Percentiles rank a stretch among this genome's conserved stretches.
These are phyloP conservation scores for Byssoonygena ceratinophila DNA, from an alignment of 2,329 filamentous ascomycete genomes.

Conservation along the genomic window DNA sequence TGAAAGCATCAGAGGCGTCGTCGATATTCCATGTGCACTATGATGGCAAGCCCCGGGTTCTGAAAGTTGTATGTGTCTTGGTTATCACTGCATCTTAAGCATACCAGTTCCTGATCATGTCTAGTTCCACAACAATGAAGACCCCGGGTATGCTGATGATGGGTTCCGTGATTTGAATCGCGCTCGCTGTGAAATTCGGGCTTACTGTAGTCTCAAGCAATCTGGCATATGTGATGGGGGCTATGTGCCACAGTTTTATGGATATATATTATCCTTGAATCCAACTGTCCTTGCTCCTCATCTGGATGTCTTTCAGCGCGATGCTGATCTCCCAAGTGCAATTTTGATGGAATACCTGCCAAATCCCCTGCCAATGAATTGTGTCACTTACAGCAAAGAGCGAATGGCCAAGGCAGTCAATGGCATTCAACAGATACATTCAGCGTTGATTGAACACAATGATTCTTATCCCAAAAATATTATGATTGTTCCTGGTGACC, in stretches of 20 bases:
- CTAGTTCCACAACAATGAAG: conserved; percentile 17
- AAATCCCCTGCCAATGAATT: conserved; percentile 14
- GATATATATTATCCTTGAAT: conserved; percentile 12
- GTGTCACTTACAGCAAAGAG: conserved; percentile 14
- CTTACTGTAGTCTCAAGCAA: conserved; percentile 16
- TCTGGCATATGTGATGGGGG: conserved; percentile 14
- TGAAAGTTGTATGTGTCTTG: conserved; percentile 17
- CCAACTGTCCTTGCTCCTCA: conserved; percentile 7
- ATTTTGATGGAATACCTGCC: conserved; percentile 17
- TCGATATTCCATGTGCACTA: conserved; percentile 16
- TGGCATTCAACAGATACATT: conserved; percentile 16
- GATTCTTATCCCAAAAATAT: conserved; percentile 18
- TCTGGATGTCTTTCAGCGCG: conserved; percentile 14
- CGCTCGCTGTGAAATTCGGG: conserved; percentile 15
- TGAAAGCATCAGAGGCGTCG: conserved; percentile 14
- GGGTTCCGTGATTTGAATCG: conserved; percentile 17
- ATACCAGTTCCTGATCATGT: background rate
- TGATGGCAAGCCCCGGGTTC: conserved; percentile 13
- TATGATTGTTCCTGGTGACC: conserved; percentile 14
- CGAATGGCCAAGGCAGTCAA: conserved; percentile 13
- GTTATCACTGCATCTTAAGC: background rate
- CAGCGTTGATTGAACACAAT: conserved; percentile 16
- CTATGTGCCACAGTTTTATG: conserved; percentile 16
- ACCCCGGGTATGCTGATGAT: conserved; percentile 16
- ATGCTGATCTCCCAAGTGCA: conserved; percentile 9